These are phyloP conservation scores for Pseudogymnoascus destructans DNA, from an alignment of 2,329 filamentous ascomycete species.

Conservation along the genomic window DNA sequence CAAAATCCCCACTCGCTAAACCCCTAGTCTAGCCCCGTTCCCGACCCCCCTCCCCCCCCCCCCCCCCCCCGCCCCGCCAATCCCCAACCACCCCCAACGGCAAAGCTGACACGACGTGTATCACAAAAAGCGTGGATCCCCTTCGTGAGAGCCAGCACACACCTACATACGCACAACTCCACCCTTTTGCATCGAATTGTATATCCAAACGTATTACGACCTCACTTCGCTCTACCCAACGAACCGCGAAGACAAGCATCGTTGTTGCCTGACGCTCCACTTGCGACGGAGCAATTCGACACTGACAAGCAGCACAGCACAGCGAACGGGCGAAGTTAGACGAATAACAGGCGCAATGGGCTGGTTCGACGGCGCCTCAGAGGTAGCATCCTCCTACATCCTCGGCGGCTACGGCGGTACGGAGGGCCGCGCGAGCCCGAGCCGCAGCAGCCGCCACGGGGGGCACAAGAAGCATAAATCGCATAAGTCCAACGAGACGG, in stretches of 20 bases:
- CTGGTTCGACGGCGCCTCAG: conserved; percentile 32
- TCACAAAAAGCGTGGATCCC: neutral
- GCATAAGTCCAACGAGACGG: neutral
- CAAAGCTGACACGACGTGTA: neutral
- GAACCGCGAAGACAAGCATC: no score
- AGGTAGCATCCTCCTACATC: conserved; percentile 19
- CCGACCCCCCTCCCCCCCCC: neutral
- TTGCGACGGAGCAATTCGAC: no score
- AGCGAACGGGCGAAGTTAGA: neutral
- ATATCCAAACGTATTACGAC: neutral
- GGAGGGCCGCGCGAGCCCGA: neutral
- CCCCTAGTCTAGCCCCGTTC: neutral
- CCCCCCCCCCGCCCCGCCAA: neutral
- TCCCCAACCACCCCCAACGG: neutral
- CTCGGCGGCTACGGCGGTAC: conserved; percentile 22
- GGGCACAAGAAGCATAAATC: neutral
- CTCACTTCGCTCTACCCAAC: neutral
- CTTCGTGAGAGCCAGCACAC: neutral
- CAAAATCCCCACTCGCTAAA: neutral
- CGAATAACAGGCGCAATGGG: conserved; percentile 27
- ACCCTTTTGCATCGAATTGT: neutral
- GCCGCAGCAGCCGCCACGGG: neutral
- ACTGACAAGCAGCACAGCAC: neutral
- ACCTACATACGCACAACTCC: neutral
- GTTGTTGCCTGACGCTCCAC: neutral